These are phyloP conservation scores for Clonostachys chloroleuca DNA, from an alignment of 2,329 filamentous ascomycete species.

Conservation along the genomic window DNA sequence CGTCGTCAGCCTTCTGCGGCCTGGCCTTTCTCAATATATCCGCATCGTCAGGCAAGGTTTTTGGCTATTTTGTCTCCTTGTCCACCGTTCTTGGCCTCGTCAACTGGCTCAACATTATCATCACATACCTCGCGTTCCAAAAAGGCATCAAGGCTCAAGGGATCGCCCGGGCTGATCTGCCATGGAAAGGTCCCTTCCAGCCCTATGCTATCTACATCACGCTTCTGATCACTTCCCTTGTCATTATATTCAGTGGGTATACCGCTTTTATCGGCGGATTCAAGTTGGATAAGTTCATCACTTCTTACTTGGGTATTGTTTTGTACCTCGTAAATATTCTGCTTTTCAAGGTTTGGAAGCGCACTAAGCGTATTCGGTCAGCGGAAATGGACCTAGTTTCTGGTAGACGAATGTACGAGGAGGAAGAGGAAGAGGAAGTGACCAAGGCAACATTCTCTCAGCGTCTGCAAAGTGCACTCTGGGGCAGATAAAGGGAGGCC, in stretches of 20 bases:
- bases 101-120: constrained; percentile 62
- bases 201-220: constrained; percentile 65
- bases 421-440: constrained; percentile 20
- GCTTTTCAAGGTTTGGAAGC: constrained; percentile 62
- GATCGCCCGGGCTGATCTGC: constrained; percentile 57
- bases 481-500: no score
- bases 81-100: constrained; percentile 67
- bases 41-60: constrained; percentile 53
- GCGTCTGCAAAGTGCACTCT: no score
- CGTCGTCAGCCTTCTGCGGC: constrained; percentile 51
- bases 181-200: constrained; percentile 62
- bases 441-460: no score
- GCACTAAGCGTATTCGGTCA: constrained; percentile 40
- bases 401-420: constrained; percentile 60
- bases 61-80: constrained; percentile 55
- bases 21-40: constrained; percentile 59
- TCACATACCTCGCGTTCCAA: constrained; percentile 67
- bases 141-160: constrained; percentile 61
- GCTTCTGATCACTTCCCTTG: constrained; percentile 54
- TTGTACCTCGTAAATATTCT: constrained; percentile 59
- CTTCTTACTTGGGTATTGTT: constrained; percentile 65
- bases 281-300: constrained; percentile 51
- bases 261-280: constrained; percentile 58
- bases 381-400: constrained; percentile 33
- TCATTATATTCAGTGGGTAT: constrained; percentile 70